Evolutionary conservation across 805 yeast genomes (phyloP).

Genomic region (Metschnikowia rubicola): DNA sequence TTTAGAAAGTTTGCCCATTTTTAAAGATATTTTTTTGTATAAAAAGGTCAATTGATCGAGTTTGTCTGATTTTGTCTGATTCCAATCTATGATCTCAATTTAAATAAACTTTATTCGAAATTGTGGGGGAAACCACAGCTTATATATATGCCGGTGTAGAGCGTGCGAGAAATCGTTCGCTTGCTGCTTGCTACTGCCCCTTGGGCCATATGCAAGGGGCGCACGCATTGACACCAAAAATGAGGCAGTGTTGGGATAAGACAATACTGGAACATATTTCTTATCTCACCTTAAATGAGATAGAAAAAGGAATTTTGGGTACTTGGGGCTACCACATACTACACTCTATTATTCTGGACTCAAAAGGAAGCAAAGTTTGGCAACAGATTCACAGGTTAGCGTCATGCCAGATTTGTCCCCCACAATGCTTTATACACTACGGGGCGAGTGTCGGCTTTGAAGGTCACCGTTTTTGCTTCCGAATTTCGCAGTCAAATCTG

Average conservation of each 20-base stretch:
- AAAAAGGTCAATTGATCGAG: background rate
- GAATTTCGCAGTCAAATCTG: too few species aligned
- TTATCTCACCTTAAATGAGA: background rate
- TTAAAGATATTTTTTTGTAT: background rate
- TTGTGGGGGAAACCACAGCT: background rate
- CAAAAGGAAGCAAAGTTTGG: too few species aligned
- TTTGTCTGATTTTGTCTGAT: background rate
- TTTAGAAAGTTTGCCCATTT: conserved; percentile 6
- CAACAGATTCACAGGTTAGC: too few species aligned
- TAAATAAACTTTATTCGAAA: background rate
- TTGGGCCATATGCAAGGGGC: conserved; percentile 1
- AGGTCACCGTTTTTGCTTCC: too few species aligned
- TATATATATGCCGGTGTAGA: background rate
- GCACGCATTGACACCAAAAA: background rate
- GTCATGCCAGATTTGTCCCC: too few species aligned
- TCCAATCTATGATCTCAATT: background rate
- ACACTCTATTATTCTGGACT: too few species aligned
- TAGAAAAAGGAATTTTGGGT: background rate
- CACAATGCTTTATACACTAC: too few species aligned
- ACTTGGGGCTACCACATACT: background rate
- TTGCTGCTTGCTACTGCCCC: conserved; percentile 1
- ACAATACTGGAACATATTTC: too few species aligned
- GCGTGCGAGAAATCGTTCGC: background rate
- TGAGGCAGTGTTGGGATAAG: too few species aligned
- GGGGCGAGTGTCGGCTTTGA: too few species aligned